Evolutionary conservation across 306 rosid genomes (phyloP).

Genomic region (Castanea mollissima): DNA sequence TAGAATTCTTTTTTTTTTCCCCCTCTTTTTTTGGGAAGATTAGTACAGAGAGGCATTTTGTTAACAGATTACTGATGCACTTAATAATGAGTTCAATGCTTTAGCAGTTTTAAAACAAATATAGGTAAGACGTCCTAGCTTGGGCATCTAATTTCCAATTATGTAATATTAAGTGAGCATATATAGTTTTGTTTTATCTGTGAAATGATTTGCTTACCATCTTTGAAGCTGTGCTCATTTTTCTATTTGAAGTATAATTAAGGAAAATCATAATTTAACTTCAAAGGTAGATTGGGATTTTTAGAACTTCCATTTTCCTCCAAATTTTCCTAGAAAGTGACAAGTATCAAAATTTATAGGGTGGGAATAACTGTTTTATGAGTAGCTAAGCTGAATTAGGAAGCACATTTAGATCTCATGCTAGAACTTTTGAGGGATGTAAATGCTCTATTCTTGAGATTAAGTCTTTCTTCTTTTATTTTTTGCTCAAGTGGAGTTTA

Average conservation of each 20-base stretch:
- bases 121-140: too few relatives aligned
- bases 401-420: too few relatives aligned
- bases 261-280: not conserved
- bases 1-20: too few relatives aligned
- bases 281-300: not conserved
- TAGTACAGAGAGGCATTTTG: too few relatives aligned
- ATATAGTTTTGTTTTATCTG: not conserved
- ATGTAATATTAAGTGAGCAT: not conserved
- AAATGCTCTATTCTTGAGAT: too few relatives aligned
- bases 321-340: not conserved
- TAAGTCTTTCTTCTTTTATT: too few relatives aligned
- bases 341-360: not conserved
- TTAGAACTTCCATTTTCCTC: not conserved
- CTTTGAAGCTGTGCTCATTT: not conserved
- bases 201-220: not conserved
- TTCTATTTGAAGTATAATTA: not conserved
- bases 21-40: too few relatives aligned
- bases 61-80: too few relatives aligned
- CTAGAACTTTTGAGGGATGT: too few relatives aligned
- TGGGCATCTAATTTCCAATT: not conserved
- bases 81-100: too few relatives aligned
- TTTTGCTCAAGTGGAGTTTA: too few relatives aligned
- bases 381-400: not conserved
- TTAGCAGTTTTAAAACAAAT: too few relatives aligned
- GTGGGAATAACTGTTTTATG: not conserved